Percentiles rank a stretch among this genome's conserved stretches.
Evolutionary conservation across 1,284 basidiomycete genomes (phyloP).

Genomic region (Flammula alnicola): DNA sequence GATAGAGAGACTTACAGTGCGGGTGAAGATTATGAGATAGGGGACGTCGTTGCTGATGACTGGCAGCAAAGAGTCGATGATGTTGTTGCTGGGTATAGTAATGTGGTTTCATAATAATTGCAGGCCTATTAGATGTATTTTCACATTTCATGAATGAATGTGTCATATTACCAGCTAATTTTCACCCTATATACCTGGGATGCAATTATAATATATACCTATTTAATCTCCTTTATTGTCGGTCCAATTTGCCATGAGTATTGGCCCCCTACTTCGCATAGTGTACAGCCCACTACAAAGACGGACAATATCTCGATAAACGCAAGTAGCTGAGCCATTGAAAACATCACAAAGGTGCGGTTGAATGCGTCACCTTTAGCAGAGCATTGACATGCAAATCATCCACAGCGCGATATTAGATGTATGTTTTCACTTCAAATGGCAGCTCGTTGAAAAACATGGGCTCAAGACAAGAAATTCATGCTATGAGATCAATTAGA

Average conservation of each 20-base stretch:
- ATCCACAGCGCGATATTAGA: background rate
- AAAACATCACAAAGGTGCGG: background rate
- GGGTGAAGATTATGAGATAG: conserved; percentile 16
- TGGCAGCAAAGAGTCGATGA: conserved; percentile 20
- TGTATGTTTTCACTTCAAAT: conserved; percentile 1
- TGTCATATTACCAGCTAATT: background rate
- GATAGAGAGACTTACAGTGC: conserved; percentile 9
- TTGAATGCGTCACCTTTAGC: conserved; percentile 1
- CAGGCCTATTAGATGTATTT: background rate
- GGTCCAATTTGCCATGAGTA: background rate
- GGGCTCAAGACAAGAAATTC: background rate
- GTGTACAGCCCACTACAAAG: background rate
- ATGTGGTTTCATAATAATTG: conserved; percentile 1
- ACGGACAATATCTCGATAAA: background rate
- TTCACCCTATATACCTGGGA: background rate
- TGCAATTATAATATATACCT: too few relatives aligned
- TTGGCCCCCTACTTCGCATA: background rate
- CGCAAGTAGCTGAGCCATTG: background rate
- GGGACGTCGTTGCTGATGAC: conserved; percentile 13
- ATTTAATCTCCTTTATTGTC: background rate
- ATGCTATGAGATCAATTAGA: conserved; percentile 2
- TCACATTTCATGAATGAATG: background rate
- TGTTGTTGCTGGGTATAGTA: conserved; percentile 14
- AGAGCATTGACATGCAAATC: background rate
- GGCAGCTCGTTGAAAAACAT: background rate